These are phyloP conservation scores for Plenodomus biglobosus DNA, from an alignment of 2,329 filamentous ascomycete species.

Conservation along the genomic window DNA sequence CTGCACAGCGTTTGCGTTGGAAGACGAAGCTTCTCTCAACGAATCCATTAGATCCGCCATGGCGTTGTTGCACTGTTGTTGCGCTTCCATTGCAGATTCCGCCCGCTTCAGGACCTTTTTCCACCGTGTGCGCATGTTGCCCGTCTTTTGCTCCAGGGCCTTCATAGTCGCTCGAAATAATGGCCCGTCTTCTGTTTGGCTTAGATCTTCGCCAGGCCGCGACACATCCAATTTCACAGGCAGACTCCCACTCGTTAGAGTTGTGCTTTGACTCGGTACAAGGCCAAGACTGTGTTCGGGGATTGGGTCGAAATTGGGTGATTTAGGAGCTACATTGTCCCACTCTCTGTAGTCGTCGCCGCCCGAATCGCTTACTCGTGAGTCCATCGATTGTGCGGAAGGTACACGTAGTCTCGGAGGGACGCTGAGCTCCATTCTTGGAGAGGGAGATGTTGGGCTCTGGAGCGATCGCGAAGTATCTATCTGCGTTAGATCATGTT, in stretches of 20 bases:
- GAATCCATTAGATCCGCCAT: constrained; percentile 81
- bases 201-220: constrained; percentile 79
- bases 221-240: constrained; percentile 84
- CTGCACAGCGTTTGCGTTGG: constrained; percentile 95
- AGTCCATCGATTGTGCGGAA: constrained; percentile 85
- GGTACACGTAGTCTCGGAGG: constrained; percentile 78
- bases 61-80: constrained; percentile 82
- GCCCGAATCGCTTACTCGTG: constrained; percentile 74
- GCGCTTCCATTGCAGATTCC: constrained; percentile 81
- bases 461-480: constrained; percentile 44
- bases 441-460: constrained; percentile 57
- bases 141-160: constrained; percentile 91
- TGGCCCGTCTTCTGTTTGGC: constrained; percentile 83
- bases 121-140: constrained; percentile 89
- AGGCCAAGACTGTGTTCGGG: constrained; percentile 52
- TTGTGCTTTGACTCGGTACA: constrained; percentile 46
- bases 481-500: constrained; percentile 6
- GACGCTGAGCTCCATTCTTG: constrained; percentile 70
- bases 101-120: constrained; percentile 94
- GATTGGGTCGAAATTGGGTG: constrained; percentile 51
- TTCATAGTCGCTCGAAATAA: constrained; percentile 97
- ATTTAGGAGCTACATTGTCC: constrained; percentile 48
- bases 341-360: constrained; percentile 53
- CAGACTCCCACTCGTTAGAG: constrained; percentile 32
- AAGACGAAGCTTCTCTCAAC: constrained; percentile 80